Evolutionary conservation across 768 basidiomycete genomes (phyloP).

Genomic region (Ramaria rubella): DNA sequence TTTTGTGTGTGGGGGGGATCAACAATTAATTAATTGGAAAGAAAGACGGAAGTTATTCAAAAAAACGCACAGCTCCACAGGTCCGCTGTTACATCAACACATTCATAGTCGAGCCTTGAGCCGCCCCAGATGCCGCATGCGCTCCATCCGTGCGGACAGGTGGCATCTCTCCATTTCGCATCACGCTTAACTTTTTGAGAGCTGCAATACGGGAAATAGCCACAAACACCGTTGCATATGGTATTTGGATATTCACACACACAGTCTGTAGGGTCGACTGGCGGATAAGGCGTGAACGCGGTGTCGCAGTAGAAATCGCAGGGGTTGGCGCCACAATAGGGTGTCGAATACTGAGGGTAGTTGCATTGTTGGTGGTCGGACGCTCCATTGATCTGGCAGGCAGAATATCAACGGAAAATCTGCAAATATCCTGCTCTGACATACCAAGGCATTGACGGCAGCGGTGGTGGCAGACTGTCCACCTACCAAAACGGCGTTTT

Average conservation of each 20-base stretch:
- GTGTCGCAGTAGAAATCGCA: slow-evolving; percentile 43
- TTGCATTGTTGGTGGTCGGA: slow-evolving; percentile 20
- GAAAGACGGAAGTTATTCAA: too few species aligned
- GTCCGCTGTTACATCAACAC: slow-evolving; percentile 39
- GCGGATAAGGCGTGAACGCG: slow-evolving; percentile 32
- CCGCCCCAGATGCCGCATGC: slow-evolving; percentile 41
- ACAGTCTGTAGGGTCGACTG: slow-evolving; percentile 32
- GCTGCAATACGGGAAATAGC: slow-evolving; percentile 17
- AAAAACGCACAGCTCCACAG: slow-evolving; percentile 45
- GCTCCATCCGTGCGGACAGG: slow-evolving; percentile 33
- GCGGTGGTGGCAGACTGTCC: slow-evolving; percentile 27
- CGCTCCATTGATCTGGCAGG: slow-evolving; percentile 22
- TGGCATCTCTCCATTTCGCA: slow-evolving; percentile 9
- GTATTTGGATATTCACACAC: slow-evolving; percentile 35
- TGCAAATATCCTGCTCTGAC: neutral
- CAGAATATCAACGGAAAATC: neutral
- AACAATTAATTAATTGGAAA: neutral
- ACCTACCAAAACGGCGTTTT: slow-evolving; percentile 23
- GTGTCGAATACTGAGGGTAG: slow-evolving; percentile 36
- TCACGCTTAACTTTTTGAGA: slow-evolving; percentile 24
- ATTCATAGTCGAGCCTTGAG: slow-evolving; percentile 38
- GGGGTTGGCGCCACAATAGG: slow-evolving; percentile 33
- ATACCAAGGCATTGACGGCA: slow-evolving; percentile 32
- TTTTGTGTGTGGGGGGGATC: too few species aligned
- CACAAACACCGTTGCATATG: slow-evolving; percentile 46